Evolutionary conservation across 345 rosid genomes (phyloP), one percentile per base, ranked within the genome.

Genomic region (Hibiscus mutabilis): DNA sequence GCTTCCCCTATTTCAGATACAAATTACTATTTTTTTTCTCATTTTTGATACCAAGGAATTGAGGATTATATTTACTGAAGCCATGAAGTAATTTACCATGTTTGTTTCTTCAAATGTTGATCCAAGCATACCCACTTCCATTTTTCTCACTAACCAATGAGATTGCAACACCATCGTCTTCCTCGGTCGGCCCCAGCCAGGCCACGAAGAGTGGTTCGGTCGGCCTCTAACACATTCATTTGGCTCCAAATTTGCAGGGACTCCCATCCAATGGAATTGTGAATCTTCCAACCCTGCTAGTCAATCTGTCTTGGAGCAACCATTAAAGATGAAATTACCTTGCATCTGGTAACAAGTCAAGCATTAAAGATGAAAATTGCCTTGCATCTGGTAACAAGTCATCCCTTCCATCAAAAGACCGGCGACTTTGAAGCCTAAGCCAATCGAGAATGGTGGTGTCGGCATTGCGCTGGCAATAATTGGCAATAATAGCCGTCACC

Each of bases 141-240:
- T 82, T 84, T 79, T 81, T 81, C 81, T 85, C 89, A 76, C 96
- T 91, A 46, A 94, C 52, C 79, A 94, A 77, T 58, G 97, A 94
- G 66, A 94, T 88, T 58, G 89, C 97, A 60, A 86, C 88, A n/a
- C 97, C 99, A 73, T 95, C 99, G 78, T 95, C 99, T 82, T 92
- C 97, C 75, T 82, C 76, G 2, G 81, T 83, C 6, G 96, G 91
- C 15, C 90, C 97, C 0, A 97, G 97, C 4, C 97, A 86, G 46
- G 90, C 92, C 71, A 94, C 97, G 18, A 94, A 94, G 60, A 85
- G 84, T 24, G 98, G 98, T 51, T 94, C 98, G 0, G 83, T 87
- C 87, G 79, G 18, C 91, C 98, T 74, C 86, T 89, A n/a, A n/a
- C n/a, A 80, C 91, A 97, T 67, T 94, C 90, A 60, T 90, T 81